Base-by-base conservation (phyloP, 192 early-diverging fungal genomes). In the Podila verticillata region DNA sequence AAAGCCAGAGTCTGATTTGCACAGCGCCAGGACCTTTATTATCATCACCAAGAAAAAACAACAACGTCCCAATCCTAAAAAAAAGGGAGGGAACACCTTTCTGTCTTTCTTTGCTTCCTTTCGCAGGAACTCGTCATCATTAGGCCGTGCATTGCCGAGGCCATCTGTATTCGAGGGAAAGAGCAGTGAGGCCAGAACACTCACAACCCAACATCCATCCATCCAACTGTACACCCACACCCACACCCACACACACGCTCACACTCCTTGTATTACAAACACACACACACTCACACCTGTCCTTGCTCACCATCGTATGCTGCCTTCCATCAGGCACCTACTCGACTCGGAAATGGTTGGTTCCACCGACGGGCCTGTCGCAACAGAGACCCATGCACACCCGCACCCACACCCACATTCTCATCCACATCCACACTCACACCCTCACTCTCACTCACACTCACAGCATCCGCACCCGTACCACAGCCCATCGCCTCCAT, bases 291-390 rank as follows among this genome's bases (percentile, higher is more conserved):
- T 0, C 19, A 24, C 2, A 10, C 48, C 10, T 6, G 12, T 39
- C 36, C 39, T 15, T 44, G n/a, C 17, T 15, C 39, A 44, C 39
- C 68, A 61, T 57, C 28, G 51, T 54, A 80, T 80, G 77, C 77
- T 80, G 61, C 77, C 77, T 22, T 80, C 77, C 24, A 80, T 80
- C 26, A 70, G 48, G 29, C 66, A 66, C 51, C 56, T 80, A 24
- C 65, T 80, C 29, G 70, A 72, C 31, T 57, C 58, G 7, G 70
- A 80, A 56, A 51, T 44, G 15, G 51, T 44, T 22, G 22, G 44
- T 36, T 29, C 24, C 22, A 54, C 51, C n/a, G 49, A 19, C 20
- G 51, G 51, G 24, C 51, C 51, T 4, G 51, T n/a, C 1, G 51
- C 20, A 54, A 54, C 51, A 24, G 24, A 24, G 5, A 26, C 51